phyloP scores from a whole-genome alignment of 352 stramenopile species.

The Globisporangium takayamanum region DNA sequence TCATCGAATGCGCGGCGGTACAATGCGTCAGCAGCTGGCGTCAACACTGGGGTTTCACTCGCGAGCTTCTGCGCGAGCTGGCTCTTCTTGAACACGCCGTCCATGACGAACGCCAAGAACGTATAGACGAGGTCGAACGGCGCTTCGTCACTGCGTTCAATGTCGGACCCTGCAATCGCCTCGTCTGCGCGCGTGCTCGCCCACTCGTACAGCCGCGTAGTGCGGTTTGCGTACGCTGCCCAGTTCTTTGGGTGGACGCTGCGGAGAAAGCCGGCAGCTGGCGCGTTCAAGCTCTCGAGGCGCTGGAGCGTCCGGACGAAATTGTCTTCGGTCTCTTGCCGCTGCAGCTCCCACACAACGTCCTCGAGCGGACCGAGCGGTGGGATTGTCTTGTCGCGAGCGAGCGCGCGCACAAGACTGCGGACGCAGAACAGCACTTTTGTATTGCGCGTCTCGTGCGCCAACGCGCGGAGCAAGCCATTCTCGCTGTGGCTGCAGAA shows the following conservation, averaged over 20 bases:
- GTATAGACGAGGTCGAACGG: constrained; percentile 78
- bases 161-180: constrained; percentile 46
- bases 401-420: constrained; percentile 63
- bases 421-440: constrained; percentile 77
- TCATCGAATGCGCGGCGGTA: constrained; percentile 62
- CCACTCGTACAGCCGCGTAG: constrained; percentile 65
- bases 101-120: constrained; percentile 77
- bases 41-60: constrained; percentile 37
- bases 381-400: constrained; percentile 74
- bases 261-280: constrained; percentile 55
- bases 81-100: constrained; percentile 65
- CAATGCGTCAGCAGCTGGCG: constrained; percentile 47
- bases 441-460: constrained; percentile 40
- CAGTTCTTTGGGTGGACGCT: constrained; percentile 63
- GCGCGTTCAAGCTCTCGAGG: constrained; percentile 49
- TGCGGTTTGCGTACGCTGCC: constrained; percentile 61
- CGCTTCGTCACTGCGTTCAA: constrained; percentile 59
- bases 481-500: constrained; percentile 66
- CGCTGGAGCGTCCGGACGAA: constrained; percentile 47
- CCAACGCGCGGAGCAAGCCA: constrained; percentile 55
- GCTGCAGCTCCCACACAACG: constrained; percentile 60
- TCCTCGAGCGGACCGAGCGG: constrained; percentile 50
- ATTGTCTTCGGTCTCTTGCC: constrained; percentile 51
- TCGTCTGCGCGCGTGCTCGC: constrained; percentile 53
- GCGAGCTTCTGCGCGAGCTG: constrained; percentile 53